phyloP scores from a whole-genome alignment of 352 stramenopile species.

The Peronospora tabacina region DNA sequence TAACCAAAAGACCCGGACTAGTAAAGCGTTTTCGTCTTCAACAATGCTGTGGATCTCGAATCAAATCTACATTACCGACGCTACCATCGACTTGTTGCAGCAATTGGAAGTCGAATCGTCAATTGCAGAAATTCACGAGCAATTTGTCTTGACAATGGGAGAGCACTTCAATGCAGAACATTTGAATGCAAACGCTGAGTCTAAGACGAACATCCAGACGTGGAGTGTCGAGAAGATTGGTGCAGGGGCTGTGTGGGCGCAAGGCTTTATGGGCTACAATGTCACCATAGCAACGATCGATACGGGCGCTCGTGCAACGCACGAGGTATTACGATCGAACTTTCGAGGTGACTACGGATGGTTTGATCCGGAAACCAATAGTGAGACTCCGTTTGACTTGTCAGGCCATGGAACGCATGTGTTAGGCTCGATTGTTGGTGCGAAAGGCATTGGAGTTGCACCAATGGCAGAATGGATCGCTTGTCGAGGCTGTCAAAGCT shows the following conservation, averaged over 20 bases:
- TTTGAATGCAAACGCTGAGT: conserved; percentile 9
- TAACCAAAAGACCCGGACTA: conserved; percentile 7
- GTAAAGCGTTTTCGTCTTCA: conserved; percentile 8
- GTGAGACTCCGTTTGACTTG: conserved; percentile 16
- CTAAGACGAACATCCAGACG: conserved; percentile 6
- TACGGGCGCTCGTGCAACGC: conserved; percentile 31
- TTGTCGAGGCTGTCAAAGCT: conserved; percentile 20
- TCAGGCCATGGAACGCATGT: conserved; percentile 30
- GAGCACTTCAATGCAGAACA: conserved; percentile 14
- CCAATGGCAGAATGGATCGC: conserved; percentile 22
- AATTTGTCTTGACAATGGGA: conserved; percentile 23
- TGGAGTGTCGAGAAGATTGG: conserved; percentile 34
- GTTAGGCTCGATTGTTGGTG: conserved; percentile 17
- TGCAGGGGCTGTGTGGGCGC: conserved; percentile 30
- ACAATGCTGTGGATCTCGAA: conserved; percentile 34
- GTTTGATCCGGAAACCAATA: conserved; percentile 32
- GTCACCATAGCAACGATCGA: conserved; percentile 37
- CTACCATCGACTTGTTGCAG: conserved; percentile 21
- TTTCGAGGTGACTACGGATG: conserved; percentile 10
- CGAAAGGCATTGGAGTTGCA: conserved; percentile 23
- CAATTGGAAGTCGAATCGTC: conserved; percentile 15
- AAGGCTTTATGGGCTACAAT: conserved; percentile 21
- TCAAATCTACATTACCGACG: conserved; percentile 29
- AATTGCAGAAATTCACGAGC: conserved; percentile 28
- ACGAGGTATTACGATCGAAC: conserved; percentile 29